Evolutionary conservation across 768 basidiomycete genomes (phyloP).

Genomic region (Cystoderma amianthinum): DNA sequence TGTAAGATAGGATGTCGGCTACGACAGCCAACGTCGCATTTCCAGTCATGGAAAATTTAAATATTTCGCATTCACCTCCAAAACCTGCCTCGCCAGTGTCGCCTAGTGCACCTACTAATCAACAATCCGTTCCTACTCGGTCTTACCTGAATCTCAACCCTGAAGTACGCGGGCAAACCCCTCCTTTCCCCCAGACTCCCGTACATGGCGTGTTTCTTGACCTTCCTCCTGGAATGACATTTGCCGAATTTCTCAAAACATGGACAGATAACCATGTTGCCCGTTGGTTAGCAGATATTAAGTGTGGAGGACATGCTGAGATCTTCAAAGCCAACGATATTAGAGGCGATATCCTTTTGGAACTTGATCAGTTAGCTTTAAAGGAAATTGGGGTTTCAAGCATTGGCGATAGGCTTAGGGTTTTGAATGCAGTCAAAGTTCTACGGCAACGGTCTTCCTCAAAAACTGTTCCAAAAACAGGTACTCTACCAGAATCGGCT

Average conservation of each 20-base stretch:
- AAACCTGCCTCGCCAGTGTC: constrained; percentile 38
- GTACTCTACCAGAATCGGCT: not conserved
- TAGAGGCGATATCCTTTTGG: constrained; percentile 83
- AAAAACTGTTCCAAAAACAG: constrained; percentile 9
- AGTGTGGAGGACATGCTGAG: constrained; percentile 59
- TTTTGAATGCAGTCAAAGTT: constrained; percentile 77
- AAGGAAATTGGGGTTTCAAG: constrained; percentile 88
- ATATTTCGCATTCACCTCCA: constrained; percentile 29
- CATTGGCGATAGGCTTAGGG: constrained; percentile 88
- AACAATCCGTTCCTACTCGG: constrained; percentile 23
- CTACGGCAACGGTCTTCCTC: constrained; percentile 55
- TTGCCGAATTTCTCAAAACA: constrained; percentile 56
- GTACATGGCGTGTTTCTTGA: constrained; percentile 38
- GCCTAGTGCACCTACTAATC: constrained; percentile 23
- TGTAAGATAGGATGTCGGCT: constrained; percentile 24
- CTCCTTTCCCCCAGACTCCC: constrained; percentile 33
- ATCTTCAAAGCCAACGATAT: constrained; percentile 86
- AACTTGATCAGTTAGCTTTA: constrained; percentile 80
- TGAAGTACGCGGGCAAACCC: constrained; percentile 31
- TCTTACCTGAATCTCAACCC: constrained; percentile 32
- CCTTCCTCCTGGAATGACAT: constrained; percentile 51
- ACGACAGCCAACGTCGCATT: constrained; percentile 22
- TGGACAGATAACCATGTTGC: constrained; percentile 71
- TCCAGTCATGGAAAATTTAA: constrained; percentile 24
- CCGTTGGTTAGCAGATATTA: constrained; percentile 74